These are phyloP conservation scores for Maudiozyma barnettii DNA, from an alignment of 805 yeast genomes.

Conservation along the genomic window DNA sequence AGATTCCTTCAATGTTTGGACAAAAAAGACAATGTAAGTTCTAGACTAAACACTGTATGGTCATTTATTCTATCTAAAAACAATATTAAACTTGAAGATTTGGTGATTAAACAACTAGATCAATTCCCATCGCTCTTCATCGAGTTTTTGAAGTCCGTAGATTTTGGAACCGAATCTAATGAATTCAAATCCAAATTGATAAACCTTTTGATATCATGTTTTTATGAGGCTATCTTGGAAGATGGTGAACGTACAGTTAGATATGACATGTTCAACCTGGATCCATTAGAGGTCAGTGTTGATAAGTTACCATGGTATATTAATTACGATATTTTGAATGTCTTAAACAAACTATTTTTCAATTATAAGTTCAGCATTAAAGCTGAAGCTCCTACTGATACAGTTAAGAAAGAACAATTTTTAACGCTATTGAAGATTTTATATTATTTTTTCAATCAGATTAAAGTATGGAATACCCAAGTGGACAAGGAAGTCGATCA, in stretches of 20 bases:
- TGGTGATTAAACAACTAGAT: constrained; percentile 22
- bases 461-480: constrained; percentile 26
- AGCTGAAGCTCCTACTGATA: constrained; percentile 2
- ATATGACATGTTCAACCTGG: constrained; percentile 13
- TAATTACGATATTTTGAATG: constrained; percentile 31
- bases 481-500: constrained; percentile 20
- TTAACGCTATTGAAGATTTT: constrained; percentile 35
- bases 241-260: constrained; percentile 34
- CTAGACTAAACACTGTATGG: constrained; percentile 7
- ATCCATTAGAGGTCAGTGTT: constrained; percentile 20
- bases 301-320: constrained; percentile 40
- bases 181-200: constrained; percentile 14
- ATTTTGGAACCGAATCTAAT: constrained; percentile 6
- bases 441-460: constrained; percentile 33
- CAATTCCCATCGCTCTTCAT: constrained; percentile 20
- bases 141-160: constrained; percentile 16
- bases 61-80: constrained; percentile 5
- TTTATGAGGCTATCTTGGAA: constrained; percentile 28
- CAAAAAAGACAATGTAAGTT: constrained; percentile 1
- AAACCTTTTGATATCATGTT: constrained; percentile 16
- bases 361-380: constrained; percentile 22
- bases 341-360: constrained; percentile 34
- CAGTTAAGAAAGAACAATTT: constrained; percentile 9
- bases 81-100: constrained; percentile 10
- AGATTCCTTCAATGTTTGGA: constrained; percentile 31